Percentiles rank a stretch among this genome's conserved stretches.
Conservation (phyloP, 2,329 filamentous ascomycete species). For the Colletotrichum trifolii region DNA sequence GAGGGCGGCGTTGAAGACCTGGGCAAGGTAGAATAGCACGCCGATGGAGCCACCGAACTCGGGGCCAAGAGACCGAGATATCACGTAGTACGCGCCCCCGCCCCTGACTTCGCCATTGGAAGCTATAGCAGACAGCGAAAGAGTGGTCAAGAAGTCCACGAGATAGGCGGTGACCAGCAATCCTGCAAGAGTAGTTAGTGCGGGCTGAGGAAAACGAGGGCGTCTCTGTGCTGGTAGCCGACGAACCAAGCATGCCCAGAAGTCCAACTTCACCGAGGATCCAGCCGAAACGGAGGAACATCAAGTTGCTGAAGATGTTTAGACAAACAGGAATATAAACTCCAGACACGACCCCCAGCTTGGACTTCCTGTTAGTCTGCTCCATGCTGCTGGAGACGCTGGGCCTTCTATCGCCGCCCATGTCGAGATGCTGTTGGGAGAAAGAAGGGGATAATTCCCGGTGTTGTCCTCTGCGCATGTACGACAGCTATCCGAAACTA, state of each 20-base stretch:
- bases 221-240: slow-evolving; percentile 13
- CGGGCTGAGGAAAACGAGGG: slow-evolving; percentile 4
- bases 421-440: slow-evolving; percentile 4
- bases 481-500: slow-evolving; percentile 1
- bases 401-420: slow-evolving; percentile 33
- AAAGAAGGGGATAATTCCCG: neutral
- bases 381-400: slow-evolving; percentile 45
- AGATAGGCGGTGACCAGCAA: slow-evolving; percentile 81
- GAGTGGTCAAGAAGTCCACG: slow-evolving; percentile 84
- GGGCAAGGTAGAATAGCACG: slow-evolving; percentile 90
- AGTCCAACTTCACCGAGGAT: slow-evolving; percentile 85
- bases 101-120: slow-evolving; percentile 91
- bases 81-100: slow-evolving; percentile 89
- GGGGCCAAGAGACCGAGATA: slow-evolving; percentile 85
- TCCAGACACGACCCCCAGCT: slow-evolving; percentile 81
- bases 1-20: slow-evolving; percentile 86
- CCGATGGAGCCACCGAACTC: slow-evolving; percentile 92
- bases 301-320: slow-evolving; percentile 89
- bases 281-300: slow-evolving; percentile 90
- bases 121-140: slow-evolving; percentile 89
- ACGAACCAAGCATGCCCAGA: slow-evolving; percentile 80
- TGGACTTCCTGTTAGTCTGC: slow-evolving; percentile 57
- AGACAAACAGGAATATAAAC: slow-evolving; percentile 91
- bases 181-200: slow-evolving; percentile 55
- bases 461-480: neutral